phyloP scores from a whole-genome alignment of 306 rosid genomes.

The Psophocarpus tetragonolobus region DNA sequence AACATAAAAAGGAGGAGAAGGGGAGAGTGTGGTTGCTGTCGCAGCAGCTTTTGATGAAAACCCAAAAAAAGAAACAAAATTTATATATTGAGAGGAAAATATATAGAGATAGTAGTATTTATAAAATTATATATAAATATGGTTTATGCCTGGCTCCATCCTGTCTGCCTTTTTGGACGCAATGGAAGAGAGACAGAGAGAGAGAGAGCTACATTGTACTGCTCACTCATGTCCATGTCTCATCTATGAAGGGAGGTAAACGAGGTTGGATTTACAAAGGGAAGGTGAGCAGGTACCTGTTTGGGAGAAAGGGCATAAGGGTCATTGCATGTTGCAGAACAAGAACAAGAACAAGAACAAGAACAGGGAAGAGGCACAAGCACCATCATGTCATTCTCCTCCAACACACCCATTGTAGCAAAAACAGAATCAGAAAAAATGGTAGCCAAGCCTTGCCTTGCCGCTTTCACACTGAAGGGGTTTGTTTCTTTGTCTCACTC shows the following conservation, averaged over 20 bases:
- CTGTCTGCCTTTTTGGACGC: conserved; percentile 75
- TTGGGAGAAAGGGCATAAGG: conserved; percentile 44
- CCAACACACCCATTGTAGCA: conserved; percentile 45
- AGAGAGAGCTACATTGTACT: conserved; percentile 71
- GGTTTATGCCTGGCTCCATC: conserved; percentile 70
- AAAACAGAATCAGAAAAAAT: conserved; percentile 28
- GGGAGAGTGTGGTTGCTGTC: conserved; percentile 18
- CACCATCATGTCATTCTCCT: conserved; percentile 27
- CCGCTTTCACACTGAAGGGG: conserved; percentile 4
- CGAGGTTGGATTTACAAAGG: conserved; percentile 59
- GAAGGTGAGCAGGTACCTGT: conserved; percentile 49
- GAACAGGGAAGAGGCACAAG: background rate
- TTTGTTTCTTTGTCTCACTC: conserved; percentile 14
- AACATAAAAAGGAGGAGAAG: background rate
- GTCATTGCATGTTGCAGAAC: conserved; percentile 40
- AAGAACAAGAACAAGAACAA: background rate
- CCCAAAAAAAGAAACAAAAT: conserved; percentile 20
- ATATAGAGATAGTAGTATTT: conserved; percentile 8
- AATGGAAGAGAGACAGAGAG: conserved; percentile 49
- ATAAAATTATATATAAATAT: conserved; percentile 9
- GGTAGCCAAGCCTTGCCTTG: conserved; percentile 40
- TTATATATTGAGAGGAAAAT: conserved; percentile 16
- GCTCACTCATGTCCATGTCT: conserved; percentile 36
- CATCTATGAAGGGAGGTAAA: conserved; percentile 55
- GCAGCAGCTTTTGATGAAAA: conserved; percentile 38